A percentile compares a stretch with the other conserved stretches of the same genome.
phyloP scores from a whole-genome alignment of 768 basidiomycete species.

The Collybiopsis confluens region DNA sequence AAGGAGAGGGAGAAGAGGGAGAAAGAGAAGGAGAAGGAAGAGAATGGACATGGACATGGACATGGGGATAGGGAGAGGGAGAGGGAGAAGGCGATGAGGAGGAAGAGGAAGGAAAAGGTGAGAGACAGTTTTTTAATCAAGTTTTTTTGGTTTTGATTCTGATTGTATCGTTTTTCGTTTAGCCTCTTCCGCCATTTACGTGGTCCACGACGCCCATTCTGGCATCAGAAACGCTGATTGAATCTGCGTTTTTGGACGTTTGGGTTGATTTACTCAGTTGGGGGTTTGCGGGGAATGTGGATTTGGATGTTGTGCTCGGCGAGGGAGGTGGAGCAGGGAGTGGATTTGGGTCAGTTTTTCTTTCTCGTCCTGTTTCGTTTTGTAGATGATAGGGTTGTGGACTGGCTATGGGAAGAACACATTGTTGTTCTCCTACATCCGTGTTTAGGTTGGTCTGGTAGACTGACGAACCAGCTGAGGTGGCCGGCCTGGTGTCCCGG shows the following conservation, averaged over 20 bases:
- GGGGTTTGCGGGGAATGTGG: constrained; percentile 1
- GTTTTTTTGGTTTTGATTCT: background rate
- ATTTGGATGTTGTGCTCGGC: background rate
- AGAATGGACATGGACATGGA: background rate
- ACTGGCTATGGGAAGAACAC: too few species aligned
- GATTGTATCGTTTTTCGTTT: background rate
- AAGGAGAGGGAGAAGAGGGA: background rate
- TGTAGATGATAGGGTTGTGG: too few species aligned
- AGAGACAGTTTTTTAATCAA: background rate
- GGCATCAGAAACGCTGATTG: constrained; percentile 76
- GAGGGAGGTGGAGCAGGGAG: too few species aligned
- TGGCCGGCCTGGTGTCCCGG: too few species aligned
- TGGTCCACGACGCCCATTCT: constrained; percentile 82
- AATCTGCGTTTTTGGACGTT: constrained; percentile 86
- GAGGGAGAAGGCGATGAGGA: constrained; percentile 51
- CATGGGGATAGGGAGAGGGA: background rate
- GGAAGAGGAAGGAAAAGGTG: constrained; percentile 78
- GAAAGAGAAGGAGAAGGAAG: background rate
- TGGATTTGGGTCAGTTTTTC: too few species aligned
- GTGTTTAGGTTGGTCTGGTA: too few species aligned
- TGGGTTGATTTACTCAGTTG: constrained; percentile 74
- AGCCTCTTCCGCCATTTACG: constrained; percentile 63
- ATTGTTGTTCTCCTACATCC: too few species aligned
- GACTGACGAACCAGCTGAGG: too few species aligned
- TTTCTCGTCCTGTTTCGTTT: too few species aligned